Evolutionary conservation across 2,329 filamentous ascomycete species (phyloP).

Genomic region (Penicillium expansum): DNA sequence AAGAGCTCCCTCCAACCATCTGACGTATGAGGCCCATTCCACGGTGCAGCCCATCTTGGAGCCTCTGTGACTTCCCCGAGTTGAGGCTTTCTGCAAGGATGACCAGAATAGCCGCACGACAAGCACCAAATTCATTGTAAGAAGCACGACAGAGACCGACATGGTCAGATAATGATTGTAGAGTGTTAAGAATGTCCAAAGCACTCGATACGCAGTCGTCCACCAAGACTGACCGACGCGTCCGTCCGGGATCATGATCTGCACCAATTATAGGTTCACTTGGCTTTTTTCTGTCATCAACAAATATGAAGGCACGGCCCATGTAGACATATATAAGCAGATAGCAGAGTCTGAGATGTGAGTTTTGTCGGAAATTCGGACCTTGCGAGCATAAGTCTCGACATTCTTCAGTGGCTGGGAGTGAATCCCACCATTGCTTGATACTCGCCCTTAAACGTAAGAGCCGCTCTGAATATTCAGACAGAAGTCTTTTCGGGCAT

Average conservation of each 20-base stretch:
- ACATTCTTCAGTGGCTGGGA: conserved; percentile 36
- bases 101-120: conserved; percentile 54
- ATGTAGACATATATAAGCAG: conserved; percentile 54
- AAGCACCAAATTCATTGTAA: conserved; percentile 56
- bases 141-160: conserved; percentile 54
- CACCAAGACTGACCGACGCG: conserved; percentile 42
- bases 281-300: conserved; percentile 23
- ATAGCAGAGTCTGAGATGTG: conserved; percentile 52
- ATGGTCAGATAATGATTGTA: conserved; percentile 47
- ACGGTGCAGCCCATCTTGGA: conserved; percentile 47
- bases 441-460: conserved; percentile 35
- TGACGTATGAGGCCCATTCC: conserved; percentile 52
- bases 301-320: conserved; percentile 53
- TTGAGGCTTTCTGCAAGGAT: conserved; percentile 39
- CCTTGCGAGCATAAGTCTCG: conserved; percentile 40
- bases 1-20: conserved; percentile 53
- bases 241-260: conserved; percentile 18
- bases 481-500: conserved; percentile 36
- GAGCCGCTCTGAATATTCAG: conserved; percentile 37
- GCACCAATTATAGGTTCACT: conserved; percentile 11
- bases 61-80: conserved; percentile 34
- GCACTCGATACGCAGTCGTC: conserved; percentile 53
- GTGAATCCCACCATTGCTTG: conserved; percentile 39
- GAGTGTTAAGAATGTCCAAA: conserved; percentile 49
- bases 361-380: conserved; percentile 47